Percentiles rank a stretch among this genome's conserved stretches.
These are phyloP conservation scores for Alternaria incomplexa DNA, from an alignment of 2,329 filamentous ascomycete species.

Conservation along the genomic window DNA sequence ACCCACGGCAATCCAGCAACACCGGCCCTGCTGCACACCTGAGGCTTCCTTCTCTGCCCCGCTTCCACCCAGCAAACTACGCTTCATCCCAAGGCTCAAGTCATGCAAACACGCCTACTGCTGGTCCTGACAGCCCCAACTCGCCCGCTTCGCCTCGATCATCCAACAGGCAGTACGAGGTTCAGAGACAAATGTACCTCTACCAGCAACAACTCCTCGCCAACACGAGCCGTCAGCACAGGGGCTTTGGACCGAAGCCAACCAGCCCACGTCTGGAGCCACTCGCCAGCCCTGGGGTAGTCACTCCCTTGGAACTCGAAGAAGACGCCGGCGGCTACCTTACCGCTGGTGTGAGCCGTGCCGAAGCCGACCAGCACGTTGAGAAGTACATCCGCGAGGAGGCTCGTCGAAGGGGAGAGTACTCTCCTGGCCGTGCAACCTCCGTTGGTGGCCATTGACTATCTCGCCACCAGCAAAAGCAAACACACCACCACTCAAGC, in stretches of 20 bases:
- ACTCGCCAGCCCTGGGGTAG: conserved; percentile 58
- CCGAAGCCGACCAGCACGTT: conserved; percentile 50
- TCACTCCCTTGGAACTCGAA: conserved; percentile 61
- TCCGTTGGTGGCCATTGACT: conserved; percentile 44
- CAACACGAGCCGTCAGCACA: conserved; percentile 34
- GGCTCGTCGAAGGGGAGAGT: conserved; percentile 46
- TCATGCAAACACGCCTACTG: conserved; percentile 44
- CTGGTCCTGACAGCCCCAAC: conserved; percentile 49
- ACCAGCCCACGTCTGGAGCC: conserved; percentile 57
- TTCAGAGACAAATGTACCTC: conserved; percentile 56
- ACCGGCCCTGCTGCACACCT: conserved; percentile 47
- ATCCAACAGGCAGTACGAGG: conserved; percentile 53
- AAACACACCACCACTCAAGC: conserved; percentile 1
- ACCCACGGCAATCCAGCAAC: conserved; percentile 43
- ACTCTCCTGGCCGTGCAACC: conserved; percentile 37
- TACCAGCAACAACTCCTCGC: conserved; percentile 56
- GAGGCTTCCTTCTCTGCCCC: conserved; percentile 57
- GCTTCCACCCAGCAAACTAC: conserved; percentile 61
- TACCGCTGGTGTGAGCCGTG: conserved; percentile 49
- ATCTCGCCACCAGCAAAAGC: conserved; percentile 11
- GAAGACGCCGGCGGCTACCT: conserved; percentile 52
- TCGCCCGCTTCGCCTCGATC: conserved; percentile 53
- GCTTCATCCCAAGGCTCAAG: conserved; percentile 50
- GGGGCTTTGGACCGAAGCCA: conserved; percentile 45
- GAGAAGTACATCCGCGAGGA: conserved; percentile 57